phyloP scores from a whole-genome alignment of 768 basidiomycete genomes.

The Auricularia sp. region DNA sequence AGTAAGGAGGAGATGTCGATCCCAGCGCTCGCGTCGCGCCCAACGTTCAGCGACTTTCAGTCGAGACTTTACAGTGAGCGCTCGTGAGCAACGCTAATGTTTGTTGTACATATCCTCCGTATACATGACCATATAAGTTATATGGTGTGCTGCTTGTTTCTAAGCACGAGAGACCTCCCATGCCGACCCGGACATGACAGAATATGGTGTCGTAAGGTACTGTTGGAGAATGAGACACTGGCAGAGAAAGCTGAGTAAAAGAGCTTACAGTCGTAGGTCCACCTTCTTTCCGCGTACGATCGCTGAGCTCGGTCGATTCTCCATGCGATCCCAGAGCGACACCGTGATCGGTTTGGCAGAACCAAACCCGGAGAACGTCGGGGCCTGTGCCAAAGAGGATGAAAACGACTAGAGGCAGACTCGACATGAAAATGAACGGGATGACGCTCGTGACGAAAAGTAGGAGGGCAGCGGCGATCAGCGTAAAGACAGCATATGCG shows the following conservation, averaged over 20 bases:
- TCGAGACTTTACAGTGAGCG: no score
- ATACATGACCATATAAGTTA: neutral
- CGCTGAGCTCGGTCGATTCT: neutral
- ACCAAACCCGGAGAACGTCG: neutral
- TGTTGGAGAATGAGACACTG: neutral
- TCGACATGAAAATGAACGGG: constrained; percentile 1
- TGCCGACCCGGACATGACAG: neutral
- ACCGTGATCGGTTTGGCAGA: neutral
- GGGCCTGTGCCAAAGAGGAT: neutral
- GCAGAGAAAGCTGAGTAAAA: neutral
- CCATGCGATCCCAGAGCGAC: neutral
- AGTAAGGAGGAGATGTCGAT: no score
- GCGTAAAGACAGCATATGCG: neutral
- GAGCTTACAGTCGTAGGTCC: neutral
- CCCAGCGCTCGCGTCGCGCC: no score
- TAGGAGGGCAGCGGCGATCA: neutral
- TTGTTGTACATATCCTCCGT: neutral
- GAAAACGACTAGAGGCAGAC: neutral
- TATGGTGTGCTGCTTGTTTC: neutral
- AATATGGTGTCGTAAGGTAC: neutral
- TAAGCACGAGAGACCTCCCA: neutral
- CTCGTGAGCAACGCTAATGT: no score
- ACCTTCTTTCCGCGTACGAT: neutral
- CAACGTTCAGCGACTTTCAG: no score
- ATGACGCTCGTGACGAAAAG: neutral